phyloP scores from a whole-genome alignment of 805 yeast species.

The Spathaspora sp. region DNA sequence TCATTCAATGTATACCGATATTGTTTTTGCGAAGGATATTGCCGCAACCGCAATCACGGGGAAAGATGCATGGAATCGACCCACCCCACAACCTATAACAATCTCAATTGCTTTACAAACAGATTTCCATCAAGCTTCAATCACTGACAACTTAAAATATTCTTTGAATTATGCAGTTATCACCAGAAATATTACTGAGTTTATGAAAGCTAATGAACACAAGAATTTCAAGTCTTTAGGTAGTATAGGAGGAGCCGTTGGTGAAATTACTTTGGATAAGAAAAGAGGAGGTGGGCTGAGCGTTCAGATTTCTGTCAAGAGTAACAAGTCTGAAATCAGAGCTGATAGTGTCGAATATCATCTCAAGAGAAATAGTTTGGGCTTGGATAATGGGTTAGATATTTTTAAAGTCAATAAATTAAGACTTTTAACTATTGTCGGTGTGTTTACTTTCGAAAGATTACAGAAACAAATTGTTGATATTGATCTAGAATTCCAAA shows the following conservation, averaged over 20 bases:
- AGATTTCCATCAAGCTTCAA: conserved; percentile 70
- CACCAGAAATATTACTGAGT: conserved; percentile 57
- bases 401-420: conserved; percentile 43
- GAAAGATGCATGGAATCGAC: conserved; percentile 70
- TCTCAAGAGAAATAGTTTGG: conserved; percentile 27
- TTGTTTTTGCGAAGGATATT: conserved; percentile 51
- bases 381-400: conserved; percentile 4
- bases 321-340: conserved; percentile 55
- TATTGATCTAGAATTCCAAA: conserved; percentile 40
- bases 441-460: conserved; percentile 90
- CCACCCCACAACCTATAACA: conserved; percentile 61
- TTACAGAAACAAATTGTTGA: conserved; percentile 77
- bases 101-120: conserved; percentile 61
- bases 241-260: conserved; percentile 46
- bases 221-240: conserved; percentile 40
- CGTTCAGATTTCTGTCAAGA: conserved; percentile 37
- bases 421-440: conserved; percentile 72
- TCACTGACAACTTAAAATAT: conserved; percentile 72
- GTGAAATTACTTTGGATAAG: conserved; percentile 41
- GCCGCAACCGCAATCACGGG: conserved; percentile 64
- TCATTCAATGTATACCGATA: conserved; percentile 25
- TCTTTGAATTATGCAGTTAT: conserved; percentile 88
- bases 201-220: conserved; percentile 41
- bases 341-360: conserved; percentile 47
- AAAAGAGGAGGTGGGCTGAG: conserved; percentile 44